Base-by-base conservation (phyloP, 202 grass and related monocot species). In the Digitaria exilis region DNA sequence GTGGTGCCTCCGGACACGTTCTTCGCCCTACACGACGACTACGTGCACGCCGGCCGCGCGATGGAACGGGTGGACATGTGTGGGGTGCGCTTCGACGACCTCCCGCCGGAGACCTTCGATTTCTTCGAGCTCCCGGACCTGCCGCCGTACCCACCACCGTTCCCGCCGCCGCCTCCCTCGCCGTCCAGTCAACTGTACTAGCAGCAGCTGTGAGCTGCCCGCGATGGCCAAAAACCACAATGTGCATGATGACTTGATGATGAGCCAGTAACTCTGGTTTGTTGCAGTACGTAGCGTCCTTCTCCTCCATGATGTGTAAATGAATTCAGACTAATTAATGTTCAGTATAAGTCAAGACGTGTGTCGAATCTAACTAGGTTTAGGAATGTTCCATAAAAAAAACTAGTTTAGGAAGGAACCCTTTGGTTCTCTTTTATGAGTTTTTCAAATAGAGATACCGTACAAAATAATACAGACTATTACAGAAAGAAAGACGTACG, bases 111-210 rank as follows among this genome's bases (percentile, higher is more conserved):
- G 30, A 60, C 57, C 42, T 25, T 86, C 29, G 29, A 76, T 61
- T 89, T 83, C 83, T 89, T 89, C 50, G 78, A 68, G 9, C 71
- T 51, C 28, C 81, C 77, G 1, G 3, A 59, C 24, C 35, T 48
- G 44, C 46, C 69, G 16, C 15, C 37, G 25, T 26, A 30, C 25
- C 72, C 73, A 4, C 45, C 46, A 3, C 50, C 6, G 6, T 10
- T 22, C 12, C 68, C 22, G 14, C 22, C 41, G 24, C 42, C 26
- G 69, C 44, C 25, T 31, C 26, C 81, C 9, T 55, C 81, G 25
- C 63, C 62, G 18, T 26, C 82, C 34, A 11, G 14, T 43, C 35
- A 65, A 13, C 24, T 66, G 24, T 76, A 84, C 26, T 13, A 2
- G 51, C 22, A 56, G 21, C 24, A 59, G 24, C 24, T 28, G 56